Evolutionary conservation across 176 grass and related monocot genomes (phyloP), one percentile per base, ranked within the genome.

Genomic region (Eleusine coracana): DNA sequence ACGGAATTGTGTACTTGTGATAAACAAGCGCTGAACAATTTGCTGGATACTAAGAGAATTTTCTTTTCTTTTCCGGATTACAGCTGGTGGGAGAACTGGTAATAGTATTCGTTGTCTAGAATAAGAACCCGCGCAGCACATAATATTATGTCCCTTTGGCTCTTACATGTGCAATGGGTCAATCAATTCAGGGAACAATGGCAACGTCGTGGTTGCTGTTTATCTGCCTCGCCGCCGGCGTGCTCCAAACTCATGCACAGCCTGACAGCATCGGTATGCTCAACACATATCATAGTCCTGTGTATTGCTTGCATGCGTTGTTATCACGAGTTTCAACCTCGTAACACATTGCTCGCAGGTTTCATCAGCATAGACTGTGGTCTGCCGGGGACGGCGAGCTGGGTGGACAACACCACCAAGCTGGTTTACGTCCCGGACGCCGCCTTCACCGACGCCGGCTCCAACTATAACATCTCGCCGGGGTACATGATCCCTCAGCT

Each of bases 331-430:
- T 45, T 55, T 28, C 66, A 52, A 52, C 0, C 44, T 45, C 44
- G 10, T 45, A 45, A 45, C 44, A 45, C 44, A 45, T 45, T 55
- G 5, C 5, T 6, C 18, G 36, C 39, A 89, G 90, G 86, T 75
- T 94, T 91, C 86, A 85, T 94, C 29, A 91, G 28, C 83, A 85
- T 94, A 39, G 89, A 91, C 81, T 90, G 91, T 3, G 91, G 91
- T 11, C 40, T 90, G 9, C 29, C 74, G 46, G 73, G 52, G 45
- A 82, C 85, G 15, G 59, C 45, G 69, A 82, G 79, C 45, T 86
- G 80, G 46, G 60, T 65, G 39, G 85, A 80, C 60, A 29, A 71
- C 52, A 10, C 6, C 36, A 88, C 62, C 27, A 88, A 66, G 16
- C 23, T 93, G 13, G 11, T 15, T 0, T 80, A 63, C 28, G 23